Evolutionary conservation across 2,329 filamentous ascomycete genomes (phyloP), one percentile per base, ranked within the genome.

Genomic region (Aureobasidium vineae): DNA sequence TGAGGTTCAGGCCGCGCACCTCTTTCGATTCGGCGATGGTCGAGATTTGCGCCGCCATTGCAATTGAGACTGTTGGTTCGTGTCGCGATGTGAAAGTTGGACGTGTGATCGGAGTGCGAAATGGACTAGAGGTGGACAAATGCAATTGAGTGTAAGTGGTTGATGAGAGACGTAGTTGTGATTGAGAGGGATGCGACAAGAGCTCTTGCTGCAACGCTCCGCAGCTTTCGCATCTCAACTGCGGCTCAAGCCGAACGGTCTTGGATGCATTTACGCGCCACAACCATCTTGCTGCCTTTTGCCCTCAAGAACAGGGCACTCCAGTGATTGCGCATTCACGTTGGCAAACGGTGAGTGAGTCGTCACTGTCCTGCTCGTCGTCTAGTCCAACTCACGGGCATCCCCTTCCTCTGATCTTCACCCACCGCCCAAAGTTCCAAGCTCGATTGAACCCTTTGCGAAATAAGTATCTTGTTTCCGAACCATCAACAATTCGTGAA

Each of bases 1-100:
- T 96, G 80, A 99, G 90, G 80, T 97, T 98, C 76, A 99, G 88
- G 70, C 93, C 93, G 73, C 93, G 90, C 77, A 98, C 89, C 86
- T 98, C 94, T 81, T 95, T 97, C 79, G 87, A 90, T 84, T 98
- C 94, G 76, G 92, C 91, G 78, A 98, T 88, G 74, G 95, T 98
- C 68, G 87, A 87, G 73, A 91, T 91, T 50, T 50, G 59, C 61
- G 61, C 61, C 61, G 61, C 61, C 61, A 64, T 63, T 63, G 59
- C 45, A 28, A 52, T 47, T 38, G 28, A 7, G 26, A 19, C 40
- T n/a, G 16, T 43, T 7, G 38, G 21, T 43, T 23, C 26, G 38
- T 59, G 54, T 45, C 54, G 54, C 54, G 19, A 33, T 13, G 40
- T 4, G 5, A 19, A 52, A n/a, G 6, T 41, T 40, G 21, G 21